Evolutionary conservation across 805 yeast genomes (phyloP), one percentile per base, ranked within the genome.

Genomic region (Limtongozyma cylindracea): DNA sequence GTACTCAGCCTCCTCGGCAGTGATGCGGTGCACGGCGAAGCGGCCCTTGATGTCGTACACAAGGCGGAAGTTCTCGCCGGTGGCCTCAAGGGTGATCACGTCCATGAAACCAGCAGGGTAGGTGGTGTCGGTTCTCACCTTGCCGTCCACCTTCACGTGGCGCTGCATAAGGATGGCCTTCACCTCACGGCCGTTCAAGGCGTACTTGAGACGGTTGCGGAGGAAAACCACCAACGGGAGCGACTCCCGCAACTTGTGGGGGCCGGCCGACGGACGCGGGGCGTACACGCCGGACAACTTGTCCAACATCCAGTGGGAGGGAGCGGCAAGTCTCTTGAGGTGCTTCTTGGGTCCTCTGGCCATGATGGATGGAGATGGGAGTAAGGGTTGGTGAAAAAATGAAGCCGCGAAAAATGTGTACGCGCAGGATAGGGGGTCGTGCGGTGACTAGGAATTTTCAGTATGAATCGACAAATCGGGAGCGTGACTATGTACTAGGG

Each of bases 281-380:
- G 98, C 98, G 57, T 88, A 88, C 50, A 77, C 66, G 56, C 99
- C 99, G 52, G 95, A 76, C 64, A 88, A 68, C 66, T 88, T 88
- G 91, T 91, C 98, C 67, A 88, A 77, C 91, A 88, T 76, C 98
- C 98, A 88, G 73, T 88, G 98, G 67, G 82, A 73, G 69, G 99
- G 99, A 57, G 98, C 98, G 57, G 96, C 94, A 61, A 84, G 73
- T 73, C 96, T 80, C 72, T 84, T 82, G 58, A 82, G 72, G 59
- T 84, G 95, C 71, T 84, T 82, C 82, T 80, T 78, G 29, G 74
- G 66, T 55, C 6, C 19, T n/a, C n/a, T n/a, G n/a, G n/a, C n/a
- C n/a, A n/a, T n/a, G n/a, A n/a, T n/a, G n/a, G n/a, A n/a, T n/a
- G n/a, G n/a, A n/a, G n/a, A n/a, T n/a, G n/a, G n/a, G n/a, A n/a